These are phyloP conservation scores for Omphalotus guepiniiformis DNA, from an alignment of 768 basidiomycete species.

Conservation along the genomic window DNA sequence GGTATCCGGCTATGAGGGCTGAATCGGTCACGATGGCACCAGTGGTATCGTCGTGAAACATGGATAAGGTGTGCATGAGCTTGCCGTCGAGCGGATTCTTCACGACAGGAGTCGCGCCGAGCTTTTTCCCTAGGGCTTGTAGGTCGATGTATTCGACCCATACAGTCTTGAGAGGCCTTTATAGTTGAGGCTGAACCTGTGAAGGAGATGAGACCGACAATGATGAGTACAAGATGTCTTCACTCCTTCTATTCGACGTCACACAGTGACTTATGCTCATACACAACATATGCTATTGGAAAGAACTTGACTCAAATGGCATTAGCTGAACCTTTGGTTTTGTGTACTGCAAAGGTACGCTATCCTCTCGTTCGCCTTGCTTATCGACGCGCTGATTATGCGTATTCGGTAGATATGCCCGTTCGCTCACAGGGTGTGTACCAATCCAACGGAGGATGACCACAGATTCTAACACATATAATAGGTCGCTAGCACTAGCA, in stretches of 20 bases:
- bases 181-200: constrained; percentile 15
- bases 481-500: constrained; percentile 38
- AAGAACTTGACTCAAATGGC: too few relatives aligned
- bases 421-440: constrained; percentile 6
- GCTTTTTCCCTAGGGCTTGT: constrained; percentile 28
- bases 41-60: constrained; percentile 44
- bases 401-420: constrained; percentile 1
- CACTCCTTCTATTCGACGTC: too few relatives aligned
- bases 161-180: constrained; percentile 40
- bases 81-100: constrained; percentile 24
- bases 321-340: constrained; percentile 5
- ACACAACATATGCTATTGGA: too few relatives aligned
- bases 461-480: not conserved
- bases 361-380: too few relatives aligned
- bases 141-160: constrained; percentile 55
- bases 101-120: constrained; percentile 28
- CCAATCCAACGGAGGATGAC: too few relatives aligned
- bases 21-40: constrained; percentile 37
- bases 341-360: constrained; percentile 4
- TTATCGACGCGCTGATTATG: not conserved
- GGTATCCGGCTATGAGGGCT: constrained; percentile 41
- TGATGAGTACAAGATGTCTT: too few relatives aligned
- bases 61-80: constrained; percentile 42
- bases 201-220: too few relatives aligned
- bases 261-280: too few relatives aligned